Percentiles rank a stretch among this genome's conserved stretches.
Evolutionary conservation across 306 rosid genomes (phyloP).

Genomic region (Acacia crassicarpa): DNA sequence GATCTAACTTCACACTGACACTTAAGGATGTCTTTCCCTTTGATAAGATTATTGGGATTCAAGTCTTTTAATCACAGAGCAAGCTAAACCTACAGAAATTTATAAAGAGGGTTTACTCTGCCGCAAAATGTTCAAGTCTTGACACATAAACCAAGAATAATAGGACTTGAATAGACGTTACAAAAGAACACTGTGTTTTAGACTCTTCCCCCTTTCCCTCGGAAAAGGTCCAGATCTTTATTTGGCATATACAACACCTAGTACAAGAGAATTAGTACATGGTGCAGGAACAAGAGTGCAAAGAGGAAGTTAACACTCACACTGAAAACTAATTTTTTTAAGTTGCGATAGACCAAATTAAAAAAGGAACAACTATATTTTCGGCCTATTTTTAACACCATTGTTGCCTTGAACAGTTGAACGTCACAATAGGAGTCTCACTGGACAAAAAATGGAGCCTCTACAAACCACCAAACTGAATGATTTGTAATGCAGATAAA

Average conservation of each 20-base stretch:
- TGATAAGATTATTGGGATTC: not conserved
- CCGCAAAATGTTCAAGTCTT: too few relatives aligned
- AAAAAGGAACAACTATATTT: not conserved
- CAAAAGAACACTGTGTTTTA: too few relatives aligned
- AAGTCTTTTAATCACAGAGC: not conserved
- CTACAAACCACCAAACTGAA: too few relatives aligned
- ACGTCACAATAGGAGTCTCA: too few relatives aligned
- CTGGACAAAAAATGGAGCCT: too few relatives aligned
- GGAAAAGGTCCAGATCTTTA: too few relatives aligned
- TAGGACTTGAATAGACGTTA: too few relatives aligned
- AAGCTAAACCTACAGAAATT: not conserved
- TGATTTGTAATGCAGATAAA: constrained; percentile 11
- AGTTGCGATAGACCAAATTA: not conserved
- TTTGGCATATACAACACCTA: not conserved
- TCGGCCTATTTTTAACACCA: not conserved
- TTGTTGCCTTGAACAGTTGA: not conserved
- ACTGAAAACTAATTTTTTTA: too few relatives aligned
- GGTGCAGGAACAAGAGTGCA: not conserved
- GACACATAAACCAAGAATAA: too few relatives aligned
- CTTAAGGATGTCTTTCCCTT: not conserved
- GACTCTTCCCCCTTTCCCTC: too few relatives aligned
- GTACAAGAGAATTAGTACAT: not conserved
- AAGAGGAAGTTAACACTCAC: not conserved
- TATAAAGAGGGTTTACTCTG: too few relatives aligned
- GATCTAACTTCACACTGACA: not conserved